phyloP scores from a whole-genome alignment of 2,329 filamentous ascomycete species.

The Apiospora malaysiana region DNA sequence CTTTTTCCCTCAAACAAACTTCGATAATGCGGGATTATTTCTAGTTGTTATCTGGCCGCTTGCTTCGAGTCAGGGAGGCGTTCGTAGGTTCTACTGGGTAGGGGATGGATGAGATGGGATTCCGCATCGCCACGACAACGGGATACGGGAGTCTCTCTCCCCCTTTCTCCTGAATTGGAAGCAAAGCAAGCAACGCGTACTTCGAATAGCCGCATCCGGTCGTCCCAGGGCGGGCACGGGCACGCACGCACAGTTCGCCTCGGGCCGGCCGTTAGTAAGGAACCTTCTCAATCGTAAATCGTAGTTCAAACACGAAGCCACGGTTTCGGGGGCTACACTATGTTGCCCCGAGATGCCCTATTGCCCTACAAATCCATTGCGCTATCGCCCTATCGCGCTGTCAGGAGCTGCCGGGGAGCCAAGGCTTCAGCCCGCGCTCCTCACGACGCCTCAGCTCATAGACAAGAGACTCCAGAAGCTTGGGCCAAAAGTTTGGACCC shows the following conservation, averaged over 20 bases:
- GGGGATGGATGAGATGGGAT: not conserved
- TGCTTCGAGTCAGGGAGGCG: not conserved
- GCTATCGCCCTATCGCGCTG: not conserved
- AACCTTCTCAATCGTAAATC: not conserved
- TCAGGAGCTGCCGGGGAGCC: not conserved
- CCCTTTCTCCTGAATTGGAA: not conserved
- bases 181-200: not conserved
- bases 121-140: not conserved
- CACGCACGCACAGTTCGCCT: not conserved
- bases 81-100: not conserved
- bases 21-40: not conserved
- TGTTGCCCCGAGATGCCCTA: not conserved
- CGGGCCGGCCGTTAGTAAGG: conserved; percentile 11
- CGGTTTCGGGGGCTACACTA: not conserved
- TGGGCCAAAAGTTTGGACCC: conserved; percentile 10
- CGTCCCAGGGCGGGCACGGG: not conserved
- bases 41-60: not conserved
- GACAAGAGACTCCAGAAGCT: not conserved
- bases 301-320: not conserved
- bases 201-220: not conserved
- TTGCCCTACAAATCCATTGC: too few relatives aligned
- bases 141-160: not conserved
- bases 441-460: not conserved
- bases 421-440: not conserved
- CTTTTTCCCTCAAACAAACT: not conserved